These are phyloP conservation scores for Andrographis paniculata DNA, from an alignment of 305 asterid genomes.

Conservation along the genomic window DNA sequence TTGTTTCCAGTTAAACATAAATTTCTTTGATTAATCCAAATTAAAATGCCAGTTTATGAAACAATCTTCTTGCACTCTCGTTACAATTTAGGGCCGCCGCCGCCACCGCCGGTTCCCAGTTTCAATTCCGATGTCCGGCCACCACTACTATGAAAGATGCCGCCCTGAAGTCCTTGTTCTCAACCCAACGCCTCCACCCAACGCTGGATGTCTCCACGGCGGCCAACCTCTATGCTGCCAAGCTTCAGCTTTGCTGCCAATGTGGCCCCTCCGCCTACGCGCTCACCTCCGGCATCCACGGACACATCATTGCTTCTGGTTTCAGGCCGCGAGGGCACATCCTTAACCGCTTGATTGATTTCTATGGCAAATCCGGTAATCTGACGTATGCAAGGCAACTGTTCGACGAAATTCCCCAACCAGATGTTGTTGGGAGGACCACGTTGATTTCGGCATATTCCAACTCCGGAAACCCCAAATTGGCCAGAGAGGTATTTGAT, in stretches of 20 bases:
- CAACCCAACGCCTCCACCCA: constrained; percentile 17
- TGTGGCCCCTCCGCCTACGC: constrained; percentile 28
- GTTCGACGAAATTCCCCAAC: constrained; percentile 73
- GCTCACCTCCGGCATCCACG: constrained; percentile 50
- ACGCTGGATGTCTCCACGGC: constrained; percentile 23
- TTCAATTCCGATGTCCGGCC: constrained; percentile 18
- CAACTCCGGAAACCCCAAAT: constrained; percentile 42
- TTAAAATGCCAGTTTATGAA: too few species aligned
- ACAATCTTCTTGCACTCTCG: too few species aligned
- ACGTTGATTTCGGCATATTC: constrained; percentile 67
- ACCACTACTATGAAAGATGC: constrained; percentile 26
- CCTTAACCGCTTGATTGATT: constrained; percentile 57
- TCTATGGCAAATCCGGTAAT: constrained; percentile 47
- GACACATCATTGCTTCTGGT: constrained; percentile 62
- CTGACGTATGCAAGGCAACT: constrained; percentile 48
- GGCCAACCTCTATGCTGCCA: constrained; percentile 49
- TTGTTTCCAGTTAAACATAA: too few species aligned
- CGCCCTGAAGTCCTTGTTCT: constrained; percentile 28
- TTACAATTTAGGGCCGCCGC: too few species aligned
- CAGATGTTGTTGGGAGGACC: constrained; percentile 72
- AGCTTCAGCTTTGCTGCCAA: constrained; percentile 55
- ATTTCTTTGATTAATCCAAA: too few species aligned
- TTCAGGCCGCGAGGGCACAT: constrained; percentile 59
- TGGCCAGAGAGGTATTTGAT: constrained; percentile 51
- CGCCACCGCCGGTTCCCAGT: too few species aligned